Evolutionary conservation across 306 rosid genomes (phyloP).

Genomic region (Quercus berberidifolia): DNA sequence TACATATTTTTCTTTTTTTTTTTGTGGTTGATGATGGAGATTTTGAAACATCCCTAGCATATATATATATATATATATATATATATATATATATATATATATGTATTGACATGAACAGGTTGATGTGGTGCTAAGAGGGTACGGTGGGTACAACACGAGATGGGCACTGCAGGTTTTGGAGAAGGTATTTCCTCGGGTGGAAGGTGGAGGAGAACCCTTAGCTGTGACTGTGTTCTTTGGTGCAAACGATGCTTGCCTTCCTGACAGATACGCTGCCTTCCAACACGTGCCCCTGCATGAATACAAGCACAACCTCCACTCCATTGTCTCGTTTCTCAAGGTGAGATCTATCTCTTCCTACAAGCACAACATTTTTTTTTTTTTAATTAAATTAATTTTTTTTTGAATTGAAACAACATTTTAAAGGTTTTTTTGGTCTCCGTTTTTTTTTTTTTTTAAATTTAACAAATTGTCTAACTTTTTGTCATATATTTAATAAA

Average conservation of each 20-base stretch:
- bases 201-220: slow-evolving; percentile 35
- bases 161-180: slow-evolving; percentile 77
- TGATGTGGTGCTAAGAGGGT: slow-evolving; percentile 82
- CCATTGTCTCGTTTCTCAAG: slow-evolving; percentile 69
- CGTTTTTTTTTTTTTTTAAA: no score
- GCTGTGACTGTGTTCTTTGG: slow-evolving; percentile 83
- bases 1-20: background rate
- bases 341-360: slow-evolving; percentile 19
- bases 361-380: no score
- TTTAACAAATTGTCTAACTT: no score
- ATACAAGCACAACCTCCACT: slow-evolving; percentile 59
- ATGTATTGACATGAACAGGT: slow-evolving; percentile 25
- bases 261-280: slow-evolving; percentile 58
- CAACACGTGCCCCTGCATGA: slow-evolving; percentile 77
- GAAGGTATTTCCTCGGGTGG: slow-evolving; percentile 46
- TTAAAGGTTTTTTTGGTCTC: no score
- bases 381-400: no score
- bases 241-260: slow-evolving; percentile 84
- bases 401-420: no score
- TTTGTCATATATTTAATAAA: no score
- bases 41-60: background rate
- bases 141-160: slow-evolving; percentile 82
- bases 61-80: no score
- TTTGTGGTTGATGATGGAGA: background rate
- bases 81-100: no score